A percentile compares a stretch with the other conserved stretches of the same genome.
Evolutionary conservation across 73 alveolate species (phyloP).

Genomic region (Stentor coeruleus): DNA sequence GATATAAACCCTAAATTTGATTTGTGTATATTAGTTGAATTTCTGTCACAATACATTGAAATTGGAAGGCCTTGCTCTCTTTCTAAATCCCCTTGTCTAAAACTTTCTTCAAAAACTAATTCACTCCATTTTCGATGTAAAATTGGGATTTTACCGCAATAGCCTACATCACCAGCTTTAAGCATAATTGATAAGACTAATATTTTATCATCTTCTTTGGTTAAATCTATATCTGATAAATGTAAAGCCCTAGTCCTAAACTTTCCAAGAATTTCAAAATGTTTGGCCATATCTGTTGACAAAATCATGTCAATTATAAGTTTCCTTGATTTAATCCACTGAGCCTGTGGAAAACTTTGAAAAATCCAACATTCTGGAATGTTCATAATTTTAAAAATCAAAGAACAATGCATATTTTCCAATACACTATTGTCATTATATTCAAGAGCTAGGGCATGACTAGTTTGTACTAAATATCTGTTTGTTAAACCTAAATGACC

Average conservation of each 20-base stretch:
- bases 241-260: neutral
- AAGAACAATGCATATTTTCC: neutral
- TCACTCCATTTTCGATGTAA: neutral
- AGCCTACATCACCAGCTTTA: neutral
- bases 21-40: neutral
- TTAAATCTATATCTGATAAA: neutral
- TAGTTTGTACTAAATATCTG: neutral
- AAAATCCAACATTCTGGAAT: neutral
- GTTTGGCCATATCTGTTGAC: neutral
- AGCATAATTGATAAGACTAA: neutral
- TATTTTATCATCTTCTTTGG: neutral
- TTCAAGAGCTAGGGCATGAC: neutral
- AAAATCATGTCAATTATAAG: neutral
- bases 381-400: neutral
- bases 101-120: neutral
- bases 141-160: neutral
- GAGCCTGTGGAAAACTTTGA: neutral
- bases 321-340: neutral
- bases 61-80: neutral
- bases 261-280: constrained; percentile 3
- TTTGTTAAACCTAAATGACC: neutral
- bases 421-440: neutral
- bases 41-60: neutral
- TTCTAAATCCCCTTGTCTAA: neutral
- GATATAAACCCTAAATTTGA: too few relatives aligned